A percentile compares a stretch with the other conserved stretches of the same genome.
phyloP scores from a whole-genome alignment of 2,329 filamentous ascomycete genomes.

The Neoscytalidium dimidiatum region DNA sequence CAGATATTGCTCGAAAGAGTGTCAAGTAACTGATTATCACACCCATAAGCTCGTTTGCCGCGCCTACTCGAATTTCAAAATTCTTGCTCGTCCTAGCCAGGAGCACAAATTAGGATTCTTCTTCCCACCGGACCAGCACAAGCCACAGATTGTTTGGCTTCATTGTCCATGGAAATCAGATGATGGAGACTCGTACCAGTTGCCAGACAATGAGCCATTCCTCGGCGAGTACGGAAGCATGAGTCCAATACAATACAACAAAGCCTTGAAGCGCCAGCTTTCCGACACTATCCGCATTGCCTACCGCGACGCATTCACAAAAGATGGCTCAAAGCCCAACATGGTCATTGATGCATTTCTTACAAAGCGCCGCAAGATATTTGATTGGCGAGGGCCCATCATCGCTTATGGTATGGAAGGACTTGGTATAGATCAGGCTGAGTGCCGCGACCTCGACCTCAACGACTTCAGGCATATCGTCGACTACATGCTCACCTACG shows the following conservation, averaged over 20 bases:
- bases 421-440: neutral
- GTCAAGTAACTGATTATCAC: slow-evolving; percentile 18
- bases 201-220: neutral
- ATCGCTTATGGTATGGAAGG: neutral
- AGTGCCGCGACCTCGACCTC: neutral
- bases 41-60: slow-evolving; percentile 20
- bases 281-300: slow-evolving; percentile 15
- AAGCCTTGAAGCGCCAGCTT: slow-evolving; percentile 7
- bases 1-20: slow-evolving; percentile 20
- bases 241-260: neutral
- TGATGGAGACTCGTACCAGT: neutral
- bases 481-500: neutral
- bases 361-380: neutral
- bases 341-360: neutral
- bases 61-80: slow-evolving; percentile 13
- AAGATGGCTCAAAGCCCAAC: slow-evolving; percentile 20
- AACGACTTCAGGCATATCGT: neutral
- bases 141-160: slow-evolving; percentile 19
- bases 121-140: slow-evolving; percentile 14
- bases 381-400: neutral
- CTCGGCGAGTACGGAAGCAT: neutral
- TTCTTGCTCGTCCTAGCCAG: neutral
- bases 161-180: neutral
- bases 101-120: slow-evolving; percentile 13
- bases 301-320: slow-evolving; percentile 18